Conservation (phyloP, 805 yeast genomes). For the Pichia paraexigua region DNA sequence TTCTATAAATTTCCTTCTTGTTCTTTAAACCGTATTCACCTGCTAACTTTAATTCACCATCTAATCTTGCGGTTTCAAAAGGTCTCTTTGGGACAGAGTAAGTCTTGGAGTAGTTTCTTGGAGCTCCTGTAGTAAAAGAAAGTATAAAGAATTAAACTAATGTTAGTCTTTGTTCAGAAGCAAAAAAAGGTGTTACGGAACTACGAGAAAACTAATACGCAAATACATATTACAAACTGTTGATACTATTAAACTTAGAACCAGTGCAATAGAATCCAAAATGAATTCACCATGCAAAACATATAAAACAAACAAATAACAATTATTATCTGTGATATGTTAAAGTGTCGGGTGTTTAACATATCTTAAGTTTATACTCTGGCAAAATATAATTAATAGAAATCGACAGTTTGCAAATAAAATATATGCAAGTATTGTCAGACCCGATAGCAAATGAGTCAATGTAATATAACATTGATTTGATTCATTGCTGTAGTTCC, state of each 20-base stretch:
- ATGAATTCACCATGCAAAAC: background rate
- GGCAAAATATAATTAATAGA: background rate
- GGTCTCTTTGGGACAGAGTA: constrained; percentile 99
- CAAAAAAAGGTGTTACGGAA: constrained; percentile 24
- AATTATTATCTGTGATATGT: constrained; percentile 18
- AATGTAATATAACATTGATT: background rate
- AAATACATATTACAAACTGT: background rate
- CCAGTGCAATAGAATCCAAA: background rate
- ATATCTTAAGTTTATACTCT: constrained; percentile 1
- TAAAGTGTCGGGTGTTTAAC: constrained; percentile 88
- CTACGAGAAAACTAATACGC: constrained; percentile 7
- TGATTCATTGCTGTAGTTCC: background rate
- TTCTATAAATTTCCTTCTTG: constrained; percentile 99
- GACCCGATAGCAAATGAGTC: constrained; percentile 3
- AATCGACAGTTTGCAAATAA: background rate
- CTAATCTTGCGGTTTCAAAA: constrained; percentile 98
- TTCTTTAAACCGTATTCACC: constrained; percentile 99
- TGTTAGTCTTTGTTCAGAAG: background rate
- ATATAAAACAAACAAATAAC: background rate
- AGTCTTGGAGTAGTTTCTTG: constrained; percentile 99
- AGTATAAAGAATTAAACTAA: background rate
- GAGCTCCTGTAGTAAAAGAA: constrained; percentile 60
- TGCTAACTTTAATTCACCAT: constrained; percentile 97
- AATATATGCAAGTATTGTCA: background rate
- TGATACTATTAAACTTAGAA: background rate